Percentiles rank a stretch among this genome's conserved stretches.
phyloP scores from a whole-genome alignment of 2,329 filamentous ascomycete species.

The Penicillium sp. region DNA sequence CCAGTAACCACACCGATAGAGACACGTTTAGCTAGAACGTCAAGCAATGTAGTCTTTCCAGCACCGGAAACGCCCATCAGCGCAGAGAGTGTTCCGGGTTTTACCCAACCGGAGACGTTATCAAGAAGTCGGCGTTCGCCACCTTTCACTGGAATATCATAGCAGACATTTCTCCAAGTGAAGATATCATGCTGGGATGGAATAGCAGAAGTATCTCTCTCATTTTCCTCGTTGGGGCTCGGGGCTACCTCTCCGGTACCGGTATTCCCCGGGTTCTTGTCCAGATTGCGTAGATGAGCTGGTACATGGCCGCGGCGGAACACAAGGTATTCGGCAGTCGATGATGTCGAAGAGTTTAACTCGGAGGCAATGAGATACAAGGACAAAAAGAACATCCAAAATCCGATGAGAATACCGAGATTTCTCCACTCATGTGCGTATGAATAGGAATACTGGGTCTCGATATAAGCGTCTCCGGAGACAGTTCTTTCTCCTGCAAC shows the following conservation, averaged over 20 bases:
- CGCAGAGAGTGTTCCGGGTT: slow-evolving; percentile 59
- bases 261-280: slow-evolving; percentile 26
- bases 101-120: slow-evolving; percentile 59
- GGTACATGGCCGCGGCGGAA: slow-evolving; percentile 64
- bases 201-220: slow-evolving; percentile 28
- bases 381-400: slow-evolving; percentile 66
- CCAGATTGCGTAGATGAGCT: slow-evolving; percentile 31
- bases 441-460: slow-evolving; percentile 59
- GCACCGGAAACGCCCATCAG: slow-evolving; percentile 67
- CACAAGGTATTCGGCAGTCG: slow-evolving; percentile 71
- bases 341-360: slow-evolving; percentile 65
- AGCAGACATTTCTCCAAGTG: slow-evolving; percentile 60
- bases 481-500: slow-evolving; percentile 59
- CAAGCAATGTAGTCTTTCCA: slow-evolving; percentile 65
- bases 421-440: slow-evolving; percentile 68
- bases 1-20: slow-evolving; percentile 67
- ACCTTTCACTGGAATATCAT: slow-evolving; percentile 58
- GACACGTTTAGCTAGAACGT: slow-evolving; percentile 62
- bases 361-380: slow-evolving; percentile 69
- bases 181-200: slow-evolving; percentile 47
- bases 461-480: slow-evolving; percentile 65
- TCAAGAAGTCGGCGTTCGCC: slow-evolving; percentile 58
- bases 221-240: slow-evolving; percentile 12
- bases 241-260: slow-evolving; percentile 19
- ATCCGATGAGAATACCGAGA: slow-evolving; percentile 68